Evolutionary conservation across 257 asterid genomes (phyloP).

Genomic region (Lycium ferocissimum): DNA sequence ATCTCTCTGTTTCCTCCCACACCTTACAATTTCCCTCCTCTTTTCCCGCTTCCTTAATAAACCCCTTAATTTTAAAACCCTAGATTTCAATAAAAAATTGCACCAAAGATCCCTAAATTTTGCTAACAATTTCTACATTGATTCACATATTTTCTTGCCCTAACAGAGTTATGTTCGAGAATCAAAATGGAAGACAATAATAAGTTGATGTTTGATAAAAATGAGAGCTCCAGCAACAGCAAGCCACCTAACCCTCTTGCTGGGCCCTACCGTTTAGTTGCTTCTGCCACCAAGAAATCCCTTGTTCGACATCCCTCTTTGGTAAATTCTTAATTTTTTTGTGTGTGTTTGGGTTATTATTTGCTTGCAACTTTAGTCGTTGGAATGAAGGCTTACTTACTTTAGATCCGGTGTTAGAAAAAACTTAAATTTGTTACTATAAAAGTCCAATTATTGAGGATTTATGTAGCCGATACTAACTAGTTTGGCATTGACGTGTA

Average conservation of each 20-base stretch:
- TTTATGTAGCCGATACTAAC: neutral
- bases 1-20: slow-evolving; percentile 28
- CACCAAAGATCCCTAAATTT: slow-evolving; percentile 18
- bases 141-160: neutral
- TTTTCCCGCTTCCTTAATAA: too few relatives aligned
- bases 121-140: neutral
- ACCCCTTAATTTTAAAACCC: neutral
- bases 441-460: neutral
- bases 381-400: neutral
- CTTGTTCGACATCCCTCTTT: slow-evolving; percentile 73
- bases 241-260: slow-evolving; percentile 73
- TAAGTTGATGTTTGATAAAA: slow-evolving; percentile 33
- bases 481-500: neutral
- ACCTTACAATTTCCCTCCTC: neutral
- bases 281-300: slow-evolving; percentile 46
- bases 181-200: slow-evolving; percentile 74
- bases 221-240: slow-evolving; percentile 62
- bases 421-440: neutral
- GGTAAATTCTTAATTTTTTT: slow-evolving; percentile 47
- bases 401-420: neutral
- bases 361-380: neutral
- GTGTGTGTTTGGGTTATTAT: neutral
- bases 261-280: slow-evolving; percentile 50
- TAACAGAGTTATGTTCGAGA: slow-evolving; percentile 60
- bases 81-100: slow-evolving; percentile 12